phyloP scores from a whole-genome alignment of 176 grass and related monocot species.

The Olyra latifolia region DNA sequence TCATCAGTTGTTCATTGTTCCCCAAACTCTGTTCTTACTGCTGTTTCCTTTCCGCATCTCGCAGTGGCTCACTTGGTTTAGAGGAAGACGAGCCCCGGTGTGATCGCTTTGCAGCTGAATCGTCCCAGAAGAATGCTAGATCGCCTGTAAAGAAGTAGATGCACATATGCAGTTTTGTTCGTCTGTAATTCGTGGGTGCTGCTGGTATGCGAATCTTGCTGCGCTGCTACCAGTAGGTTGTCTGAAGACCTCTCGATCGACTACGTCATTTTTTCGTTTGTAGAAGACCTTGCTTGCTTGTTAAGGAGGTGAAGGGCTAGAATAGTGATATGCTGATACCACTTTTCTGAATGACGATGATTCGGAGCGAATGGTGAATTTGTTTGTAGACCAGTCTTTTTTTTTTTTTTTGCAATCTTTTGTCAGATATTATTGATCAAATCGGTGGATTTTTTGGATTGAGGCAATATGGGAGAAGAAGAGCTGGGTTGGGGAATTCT shows the following conservation, averaged over 20 bases:
- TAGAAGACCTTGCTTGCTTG: neutral
- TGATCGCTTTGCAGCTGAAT: slow-evolving; percentile 21
- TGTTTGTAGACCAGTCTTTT: neutral
- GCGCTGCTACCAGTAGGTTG: slow-evolving; percentile 1
- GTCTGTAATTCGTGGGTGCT: slow-evolving; percentile 6
- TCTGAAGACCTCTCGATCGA: slow-evolving; percentile 9
- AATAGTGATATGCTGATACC: too few species aligned
- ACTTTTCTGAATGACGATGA: slow-evolving; percentile 20
- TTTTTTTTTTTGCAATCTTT: neutral
- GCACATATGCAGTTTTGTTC: slow-evolving; percentile 14
- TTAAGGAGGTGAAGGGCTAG: slow-evolving; percentile 15
- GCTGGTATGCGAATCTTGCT: slow-evolving; percentile 3
- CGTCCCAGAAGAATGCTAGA: slow-evolving; percentile 3
- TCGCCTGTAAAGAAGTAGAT: slow-evolving; percentile 33
- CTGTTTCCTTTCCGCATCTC: neutral
- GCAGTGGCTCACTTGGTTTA: slow-evolving; percentile 54
- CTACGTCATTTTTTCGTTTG: neutral
- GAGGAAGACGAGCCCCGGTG: slow-evolving; percentile 64
- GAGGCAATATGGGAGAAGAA: too few species aligned
- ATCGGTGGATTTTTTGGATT: too few species aligned
- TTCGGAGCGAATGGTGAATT: neutral
- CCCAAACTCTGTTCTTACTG: neutral
- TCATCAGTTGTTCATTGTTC: neutral
- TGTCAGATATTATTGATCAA: too few species aligned
- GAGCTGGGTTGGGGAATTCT: too few species aligned